phyloP scores from a whole-genome alignment of 345 rosid genomes.

The Litchi chinensis region DNA sequence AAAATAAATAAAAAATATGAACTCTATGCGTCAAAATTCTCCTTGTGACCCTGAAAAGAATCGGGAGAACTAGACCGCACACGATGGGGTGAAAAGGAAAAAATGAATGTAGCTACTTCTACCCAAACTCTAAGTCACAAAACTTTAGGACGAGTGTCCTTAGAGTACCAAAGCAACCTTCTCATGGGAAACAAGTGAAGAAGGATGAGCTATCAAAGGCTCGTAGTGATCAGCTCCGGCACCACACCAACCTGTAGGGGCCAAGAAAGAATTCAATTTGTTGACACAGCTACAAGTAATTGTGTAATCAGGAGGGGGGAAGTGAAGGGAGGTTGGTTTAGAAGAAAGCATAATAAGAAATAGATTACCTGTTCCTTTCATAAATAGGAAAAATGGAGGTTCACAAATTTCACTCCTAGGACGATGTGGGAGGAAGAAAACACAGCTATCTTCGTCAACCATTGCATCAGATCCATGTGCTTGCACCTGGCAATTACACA shows the following conservation, averaged over 20 bases:
- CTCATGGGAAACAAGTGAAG: constrained; percentile 72
- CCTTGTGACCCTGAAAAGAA: constrained; percentile 23
- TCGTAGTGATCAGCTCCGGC: constrained; percentile 99
- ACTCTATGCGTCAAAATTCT: constrained; percentile 28
- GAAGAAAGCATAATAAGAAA: background rate
- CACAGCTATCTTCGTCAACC: constrained; percentile 92
- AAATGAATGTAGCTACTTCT: constrained; percentile 32
- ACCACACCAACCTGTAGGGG: constrained; percentile 84
- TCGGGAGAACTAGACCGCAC: constrained; percentile 30
- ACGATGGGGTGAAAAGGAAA: background rate
- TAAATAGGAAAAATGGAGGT: constrained; percentile 87
- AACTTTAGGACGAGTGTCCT: constrained; percentile 40
- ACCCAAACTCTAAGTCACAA: constrained; percentile 43
- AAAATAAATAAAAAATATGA: constrained; percentile 19
- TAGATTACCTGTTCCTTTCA: constrained; percentile 96
- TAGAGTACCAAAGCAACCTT: constrained; percentile 84
- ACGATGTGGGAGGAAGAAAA: constrained; percentile 94
- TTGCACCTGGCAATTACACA: constrained; percentile 64
- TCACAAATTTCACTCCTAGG: constrained; percentile 82
- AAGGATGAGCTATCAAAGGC: constrained; percentile 77
- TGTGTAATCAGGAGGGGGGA: background rate
- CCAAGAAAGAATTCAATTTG: background rate
- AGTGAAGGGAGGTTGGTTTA: background rate
- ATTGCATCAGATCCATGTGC: constrained; percentile 98
- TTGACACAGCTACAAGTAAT: background rate